A percentile compares a stretch with the other conserved stretches of the same genome.
phyloP scores from a whole-genome alignment of 805 yeast genomes.

The Cyberlindnera galapagoensis region DNA sequence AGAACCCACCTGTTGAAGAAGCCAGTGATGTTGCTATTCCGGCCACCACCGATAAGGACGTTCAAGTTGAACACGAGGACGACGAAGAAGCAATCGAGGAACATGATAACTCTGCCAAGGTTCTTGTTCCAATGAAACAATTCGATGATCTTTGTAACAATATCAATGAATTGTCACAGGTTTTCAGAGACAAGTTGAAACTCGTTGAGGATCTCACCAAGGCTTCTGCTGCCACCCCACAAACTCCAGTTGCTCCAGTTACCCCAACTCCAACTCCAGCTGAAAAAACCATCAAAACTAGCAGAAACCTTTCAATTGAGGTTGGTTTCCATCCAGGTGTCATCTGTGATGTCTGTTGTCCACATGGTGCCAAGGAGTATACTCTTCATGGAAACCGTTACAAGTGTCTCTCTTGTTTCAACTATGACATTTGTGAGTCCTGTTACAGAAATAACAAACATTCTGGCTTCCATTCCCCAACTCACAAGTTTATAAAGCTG shows the following conservation, averaged over 20 bases:
- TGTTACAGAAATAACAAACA: slow-evolving; percentile 2
- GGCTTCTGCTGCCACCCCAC: background rate
- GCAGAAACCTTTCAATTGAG: too few species aligned
- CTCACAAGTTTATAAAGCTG: too few species aligned
- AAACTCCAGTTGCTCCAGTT: background rate
- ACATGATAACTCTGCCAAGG: too few species aligned
- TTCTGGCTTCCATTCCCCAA: slow-evolving; percentile 1
- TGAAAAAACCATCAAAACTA: too few species aligned
- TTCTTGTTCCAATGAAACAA: slow-evolving; percentile 1
- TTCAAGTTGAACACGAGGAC: background rate
- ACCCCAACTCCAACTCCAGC: background rate
- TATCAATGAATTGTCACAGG: slow-evolving; percentile 6
- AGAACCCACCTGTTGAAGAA: too few species aligned
- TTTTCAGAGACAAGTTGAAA: too few species aligned
- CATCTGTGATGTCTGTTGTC: slow-evolving; percentile 12
- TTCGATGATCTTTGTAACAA: slow-evolving; percentile 6
- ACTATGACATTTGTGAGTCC: slow-evolving; percentile 9
- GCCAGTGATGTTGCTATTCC: background rate
- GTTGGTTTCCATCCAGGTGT: slow-evolving; percentile 6
- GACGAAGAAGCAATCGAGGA: background rate
- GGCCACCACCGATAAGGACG: background rate
- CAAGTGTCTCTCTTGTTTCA: slow-evolving; percentile 9
- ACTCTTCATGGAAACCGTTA: slow-evolving; percentile 8
- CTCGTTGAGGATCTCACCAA: too few species aligned
- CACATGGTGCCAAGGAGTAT: slow-evolving; percentile 1